phyloP scores from a whole-genome alignment of 1,284 basidiomycete genomes.

The Flammula alnicola region DNA sequence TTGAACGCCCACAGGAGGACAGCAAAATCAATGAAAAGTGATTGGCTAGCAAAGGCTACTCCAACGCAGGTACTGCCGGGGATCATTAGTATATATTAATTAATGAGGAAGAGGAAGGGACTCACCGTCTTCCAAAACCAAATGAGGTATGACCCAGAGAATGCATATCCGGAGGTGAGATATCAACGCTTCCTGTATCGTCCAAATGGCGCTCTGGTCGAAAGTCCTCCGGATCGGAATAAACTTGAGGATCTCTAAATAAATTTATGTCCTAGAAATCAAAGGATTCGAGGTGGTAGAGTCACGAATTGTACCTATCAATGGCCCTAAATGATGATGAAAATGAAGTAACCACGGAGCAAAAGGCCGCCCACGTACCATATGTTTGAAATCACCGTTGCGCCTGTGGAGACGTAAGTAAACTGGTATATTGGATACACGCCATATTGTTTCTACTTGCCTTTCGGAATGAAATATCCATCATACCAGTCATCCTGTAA shows the following conservation, averaged over 20 bases:
- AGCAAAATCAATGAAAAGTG: conserved; percentile 39
- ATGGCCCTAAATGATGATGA: conserved; percentile 23
- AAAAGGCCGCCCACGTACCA: no score
- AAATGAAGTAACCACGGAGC: no score
- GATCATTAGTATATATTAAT: not conserved
- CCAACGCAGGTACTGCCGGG: conserved; percentile 29
- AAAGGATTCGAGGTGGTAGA: not conserved
- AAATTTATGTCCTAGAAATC: not conserved
- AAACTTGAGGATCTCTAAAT: conserved; percentile 6
- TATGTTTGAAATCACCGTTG: conserved; percentile 22
- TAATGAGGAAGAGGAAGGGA: not conserved
- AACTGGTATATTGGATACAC: no score
- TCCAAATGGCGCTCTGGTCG: conserved; percentile 33
- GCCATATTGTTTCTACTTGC: no score
- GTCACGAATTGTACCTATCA: conserved; percentile 23
- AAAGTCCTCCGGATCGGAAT: conserved; percentile 25
- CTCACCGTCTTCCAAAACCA: conserved; percentile 19
- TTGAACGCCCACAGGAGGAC: conserved; percentile 41
- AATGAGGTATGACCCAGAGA: conserved; percentile 21
- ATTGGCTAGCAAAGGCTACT: conserved; percentile 19
- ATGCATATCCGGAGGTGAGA: conserved; percentile 19
- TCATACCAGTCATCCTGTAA: conserved; percentile 20
- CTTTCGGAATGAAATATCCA: conserved; percentile 21
- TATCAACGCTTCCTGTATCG: conserved; percentile 14
- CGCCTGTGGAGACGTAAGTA: no score